Evolutionary conservation across 306 rosid species (phyloP).

Genomic region (Dalbergia oliveri): DNA sequence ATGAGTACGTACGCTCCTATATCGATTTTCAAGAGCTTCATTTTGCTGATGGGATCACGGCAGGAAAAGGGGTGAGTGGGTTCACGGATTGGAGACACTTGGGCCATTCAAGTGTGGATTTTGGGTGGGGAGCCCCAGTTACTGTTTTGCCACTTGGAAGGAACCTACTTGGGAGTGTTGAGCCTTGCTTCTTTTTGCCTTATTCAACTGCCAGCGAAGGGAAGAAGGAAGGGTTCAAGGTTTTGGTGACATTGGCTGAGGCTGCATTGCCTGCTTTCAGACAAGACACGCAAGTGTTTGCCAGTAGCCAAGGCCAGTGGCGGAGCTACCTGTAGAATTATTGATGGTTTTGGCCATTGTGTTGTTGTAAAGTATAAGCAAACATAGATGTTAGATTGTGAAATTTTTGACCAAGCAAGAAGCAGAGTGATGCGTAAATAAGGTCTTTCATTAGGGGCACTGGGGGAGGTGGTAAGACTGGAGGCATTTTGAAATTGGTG

Average conservation of each 20-base stretch:
- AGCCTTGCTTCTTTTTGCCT: constrained; percentile 90
- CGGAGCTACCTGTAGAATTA: not conserved
- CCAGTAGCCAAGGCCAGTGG: constrained; percentile 18
- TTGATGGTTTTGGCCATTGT: too few species aligned
- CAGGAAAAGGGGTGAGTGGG: constrained; percentile 77
- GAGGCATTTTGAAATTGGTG: too few species aligned
- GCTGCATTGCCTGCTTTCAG: constrained; percentile 67
- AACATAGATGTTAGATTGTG: too few species aligned
- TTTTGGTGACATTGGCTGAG: constrained; percentile 63
- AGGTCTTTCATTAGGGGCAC: too few species aligned
- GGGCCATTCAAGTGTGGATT: constrained; percentile 86
- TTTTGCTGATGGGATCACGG: constrained; percentile 68
- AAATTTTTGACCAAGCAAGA: too few species aligned
- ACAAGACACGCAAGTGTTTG: constrained; percentile 64
- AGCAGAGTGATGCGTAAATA: too few species aligned
- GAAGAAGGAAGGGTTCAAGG: constrained; percentile 70
- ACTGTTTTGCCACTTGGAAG: constrained; percentile 78
- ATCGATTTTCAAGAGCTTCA: constrained; percentile 75
- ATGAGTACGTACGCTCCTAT: constrained; percentile 79
- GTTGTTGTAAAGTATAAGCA: too few species aligned
- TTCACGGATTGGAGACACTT: constrained; percentile 96
- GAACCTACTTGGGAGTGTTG: constrained; percentile 78
- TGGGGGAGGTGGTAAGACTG: too few species aligned
- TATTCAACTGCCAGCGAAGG: constrained; percentile 52
- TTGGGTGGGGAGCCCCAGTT: constrained; percentile 96